Base-by-base conservation (phyloP, 805 yeast genomes). In the Debaryomyces castellii region DNA sequence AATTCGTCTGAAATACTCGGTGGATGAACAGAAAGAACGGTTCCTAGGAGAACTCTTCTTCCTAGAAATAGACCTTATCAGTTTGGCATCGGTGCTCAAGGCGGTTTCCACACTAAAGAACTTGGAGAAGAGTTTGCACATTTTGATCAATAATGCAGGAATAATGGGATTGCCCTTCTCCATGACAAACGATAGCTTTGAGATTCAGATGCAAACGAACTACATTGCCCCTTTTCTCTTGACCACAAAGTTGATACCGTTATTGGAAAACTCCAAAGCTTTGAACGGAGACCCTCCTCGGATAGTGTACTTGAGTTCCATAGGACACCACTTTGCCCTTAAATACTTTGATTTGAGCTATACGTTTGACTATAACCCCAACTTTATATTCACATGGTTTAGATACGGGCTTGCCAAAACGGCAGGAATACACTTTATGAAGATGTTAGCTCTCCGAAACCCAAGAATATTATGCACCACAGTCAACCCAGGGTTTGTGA, bases 401-500 rank as follows among this genome's bases (percentile, higher is more conserved):
- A 67, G 96, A 40, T 89, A 87, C 55, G 89, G 88, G 0, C 65
- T 81, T 63, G 87, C 94, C 11, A 89, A 89, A 58, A 80, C 87
- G 0, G 85, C 87, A 0, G 86, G 87, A 0, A 87, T 88, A 37
- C 96, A 89, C 54, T 78, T 82, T 56, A 77, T 82, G 56, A 81
- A 81, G 53, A 72, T 82, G 61, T 63, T 89, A 18, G 79, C 92
- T 0, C 68, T 80, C 30, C 75, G 82, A 47, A 76, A 87, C 58
- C 94, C 95, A 0, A 74, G 80, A 16, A 71, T 88, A 8, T 61
- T 83, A 32, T 81, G 83, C 46, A 63, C 80, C 30, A 75, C 89
- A 1, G 87, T 87, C 3, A 91, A 88, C 56, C 96, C 96, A 0
- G 96, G 96, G 0, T 76, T 87, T 51, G 88, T 87, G n/a, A 83